phyloP scores from a whole-genome alignment of 495 filamentous ascomycete species.

The Pyronema domesticum region DNA sequence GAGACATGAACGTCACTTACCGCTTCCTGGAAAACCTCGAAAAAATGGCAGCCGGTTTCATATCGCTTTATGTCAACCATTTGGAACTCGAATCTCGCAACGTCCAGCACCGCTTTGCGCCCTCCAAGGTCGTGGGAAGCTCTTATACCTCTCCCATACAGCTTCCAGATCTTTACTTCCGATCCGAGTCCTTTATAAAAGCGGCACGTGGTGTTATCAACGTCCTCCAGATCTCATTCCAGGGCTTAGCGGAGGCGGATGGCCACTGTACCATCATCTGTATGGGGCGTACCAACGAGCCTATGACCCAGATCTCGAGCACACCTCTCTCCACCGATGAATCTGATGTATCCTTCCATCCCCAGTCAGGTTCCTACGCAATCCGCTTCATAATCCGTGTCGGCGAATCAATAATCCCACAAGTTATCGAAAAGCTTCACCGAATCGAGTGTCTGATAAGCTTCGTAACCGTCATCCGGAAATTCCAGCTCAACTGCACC shows the following conservation, averaged over 20 bases:
- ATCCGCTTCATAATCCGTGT: slow-evolving; percentile 40
- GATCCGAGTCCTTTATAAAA: slow-evolving; percentile 18
- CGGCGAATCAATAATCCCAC: slow-evolving; percentile 36
- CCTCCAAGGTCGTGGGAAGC: slow-evolving; percentile 12
- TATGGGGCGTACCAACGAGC: slow-evolving; percentile 12
- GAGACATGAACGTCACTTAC: slow-evolving; percentile 16
- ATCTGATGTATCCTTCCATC: slow-evolving; percentile 41
- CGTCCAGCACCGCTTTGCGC: slow-evolving; percentile 21
- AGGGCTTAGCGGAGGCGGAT: slow-evolving; percentile 26
- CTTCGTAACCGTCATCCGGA: slow-evolving; percentile 43
- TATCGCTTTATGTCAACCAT: slow-evolving; percentile 26
- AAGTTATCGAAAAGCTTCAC: slow-evolving; percentile 37
- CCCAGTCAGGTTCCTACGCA: slow-evolving; percentile 38
- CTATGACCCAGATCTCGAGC: slow-evolving; percentile 14
- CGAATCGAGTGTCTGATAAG: slow-evolving; percentile 47
- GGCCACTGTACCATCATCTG: slow-evolving; percentile 13
- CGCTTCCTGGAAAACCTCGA: slow-evolving; percentile 25
- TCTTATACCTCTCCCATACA: slow-evolving; percentile 6
- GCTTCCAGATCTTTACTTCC: slow-evolving; percentile 23
- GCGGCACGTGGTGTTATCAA: slow-evolving; percentile 35
- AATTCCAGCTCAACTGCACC: slow-evolving; percentile 35
- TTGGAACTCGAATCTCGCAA: slow-evolving; percentile 15
- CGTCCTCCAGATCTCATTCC: slow-evolving; percentile 35
- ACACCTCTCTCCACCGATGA: slow-evolving; percentile 25
- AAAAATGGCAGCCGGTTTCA: slow-evolving; percentile 26